These are phyloP conservation scores for Catunica adiposa DNA, from an alignment of 2,329 filamentous ascomycete species.

Conservation along the genomic window DNA sequence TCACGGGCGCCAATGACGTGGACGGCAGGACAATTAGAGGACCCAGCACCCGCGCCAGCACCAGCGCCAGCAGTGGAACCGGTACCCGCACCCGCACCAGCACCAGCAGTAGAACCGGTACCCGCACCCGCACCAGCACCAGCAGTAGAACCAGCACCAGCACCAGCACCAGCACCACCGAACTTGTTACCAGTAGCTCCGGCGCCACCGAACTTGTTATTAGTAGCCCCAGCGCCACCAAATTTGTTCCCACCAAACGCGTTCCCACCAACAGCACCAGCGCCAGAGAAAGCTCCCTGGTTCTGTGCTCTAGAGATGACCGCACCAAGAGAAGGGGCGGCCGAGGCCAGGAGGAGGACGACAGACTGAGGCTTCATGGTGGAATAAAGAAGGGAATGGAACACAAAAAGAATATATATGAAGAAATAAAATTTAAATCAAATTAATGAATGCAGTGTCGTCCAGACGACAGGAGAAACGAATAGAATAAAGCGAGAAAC, in stretches of 20 bases:
- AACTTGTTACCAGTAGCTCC: too few relatives aligned
- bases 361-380: slow-evolving; percentile 6
- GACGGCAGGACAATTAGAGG: slow-evolving; percentile 23
- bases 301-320: background rate
- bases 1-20: slow-evolving; percentile 33
- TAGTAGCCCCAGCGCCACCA: too few relatives aligned
- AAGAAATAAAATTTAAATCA: background rate
- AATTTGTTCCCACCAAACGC: too few relatives aligned
- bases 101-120: background rate
- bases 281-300: background rate
- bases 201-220: too few relatives aligned
- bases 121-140: background rate
- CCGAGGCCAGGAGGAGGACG: background rate
- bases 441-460: slow-evolving; percentile 2
- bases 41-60: background rate
- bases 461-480: slow-evolving; percentile 4
- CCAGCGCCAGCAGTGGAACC: background rate
- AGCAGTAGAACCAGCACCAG: too few relatives aligned
- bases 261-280: background rate
- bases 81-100: background rate
- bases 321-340: background rate
- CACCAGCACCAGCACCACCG: too few relatives aligned
- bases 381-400: too few relatives aligned
- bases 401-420: background rate
- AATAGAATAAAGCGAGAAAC: background rate